Base-by-base conservation (phyloP, 129 eudicot species). In the Arctium lappa region DNA sequence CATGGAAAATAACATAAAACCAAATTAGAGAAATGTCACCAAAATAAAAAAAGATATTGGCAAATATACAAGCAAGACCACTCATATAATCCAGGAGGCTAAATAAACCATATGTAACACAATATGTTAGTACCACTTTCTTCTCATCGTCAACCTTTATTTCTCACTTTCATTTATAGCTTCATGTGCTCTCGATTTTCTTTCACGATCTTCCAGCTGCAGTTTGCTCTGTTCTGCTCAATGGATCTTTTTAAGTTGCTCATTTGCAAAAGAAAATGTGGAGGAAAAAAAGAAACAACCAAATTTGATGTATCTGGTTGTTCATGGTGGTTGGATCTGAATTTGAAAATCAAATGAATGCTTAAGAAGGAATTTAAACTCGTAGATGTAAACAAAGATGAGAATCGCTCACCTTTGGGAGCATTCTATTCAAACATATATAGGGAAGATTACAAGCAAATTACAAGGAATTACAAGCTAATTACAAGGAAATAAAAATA, bases 101-200 rank as follows among this genome's bases (percentile, higher is more conserved):
- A 33, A 33, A 37, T 15, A 78, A 42, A 56, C 5, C n/a, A 4
- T 48, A 40, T 5, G n/a, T 66, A 8, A 80, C 6, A 46, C 70
- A 53, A 73, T 22, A 79, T 4, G 3, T 8, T 34, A 63, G 12
- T 86, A 91, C 95, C 97, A 82, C 85, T 74, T 77, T 81, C 87
- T 88, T 93, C 78, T 85, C 85, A 31, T 40, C 15, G 8, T 88
- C 84, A 70, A 93, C 88, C 77, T 88, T 88, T 72, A 79, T 83
- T 86, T 86, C 80, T 93, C 95, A 76, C 39, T 83, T 72, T 89
- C 88, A 69, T 91, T 88, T 31, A 70, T 81, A 63, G 87, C 87
- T 84, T 88, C 90, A 72, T 91, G 92, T 69, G 79, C 80, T 75
- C 33, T 46, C 22, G 89, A 81, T 68, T 81, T 72, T 76, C 63